These are phyloP conservation scores for Sclerotinia subarctica DNA, from an alignment of 2,329 filamentous ascomycete species.

Conservation along the genomic window DNA sequence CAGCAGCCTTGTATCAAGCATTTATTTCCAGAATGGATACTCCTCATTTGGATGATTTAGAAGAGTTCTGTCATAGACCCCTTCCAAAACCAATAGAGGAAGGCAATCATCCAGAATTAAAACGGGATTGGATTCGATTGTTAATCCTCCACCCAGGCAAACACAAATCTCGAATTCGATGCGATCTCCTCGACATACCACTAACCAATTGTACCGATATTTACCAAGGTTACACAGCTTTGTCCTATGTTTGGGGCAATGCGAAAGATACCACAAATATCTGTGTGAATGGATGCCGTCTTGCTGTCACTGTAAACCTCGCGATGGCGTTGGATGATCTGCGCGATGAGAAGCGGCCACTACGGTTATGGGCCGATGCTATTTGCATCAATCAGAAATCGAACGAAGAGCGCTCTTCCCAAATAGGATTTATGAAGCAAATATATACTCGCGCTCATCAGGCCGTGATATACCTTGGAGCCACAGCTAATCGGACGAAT, in stretches of 20 bases:
- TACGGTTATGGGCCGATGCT: background rate
- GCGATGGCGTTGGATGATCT: background rate
- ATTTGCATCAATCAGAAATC: background rate
- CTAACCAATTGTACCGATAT: background rate
- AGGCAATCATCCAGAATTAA: no score
- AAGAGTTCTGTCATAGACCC: background rate
- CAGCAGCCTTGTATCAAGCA: background rate
- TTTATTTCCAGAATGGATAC: background rate
- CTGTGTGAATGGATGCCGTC: background rate
- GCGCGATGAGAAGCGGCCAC: background rate
- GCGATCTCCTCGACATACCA: background rate
- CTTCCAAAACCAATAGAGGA: background rate
- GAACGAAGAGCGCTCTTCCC: background rate
- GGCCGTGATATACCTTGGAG: background rate
- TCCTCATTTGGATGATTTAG: background rate
- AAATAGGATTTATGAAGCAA: background rate
- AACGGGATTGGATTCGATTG: background rate
- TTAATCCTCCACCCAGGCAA: background rate
- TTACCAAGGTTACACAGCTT: background rate
- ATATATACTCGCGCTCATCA: background rate
- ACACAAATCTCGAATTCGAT: background rate
- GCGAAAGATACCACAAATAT: background rate
- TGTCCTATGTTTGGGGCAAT: slow-evolving; percentile 11
- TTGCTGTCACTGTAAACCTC: slow-evolving; percentile 1
- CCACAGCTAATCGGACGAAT: background rate